phyloP scores from a whole-genome alignment of 352 stramenopile species.

The Phytophthora syringae region DNA sequence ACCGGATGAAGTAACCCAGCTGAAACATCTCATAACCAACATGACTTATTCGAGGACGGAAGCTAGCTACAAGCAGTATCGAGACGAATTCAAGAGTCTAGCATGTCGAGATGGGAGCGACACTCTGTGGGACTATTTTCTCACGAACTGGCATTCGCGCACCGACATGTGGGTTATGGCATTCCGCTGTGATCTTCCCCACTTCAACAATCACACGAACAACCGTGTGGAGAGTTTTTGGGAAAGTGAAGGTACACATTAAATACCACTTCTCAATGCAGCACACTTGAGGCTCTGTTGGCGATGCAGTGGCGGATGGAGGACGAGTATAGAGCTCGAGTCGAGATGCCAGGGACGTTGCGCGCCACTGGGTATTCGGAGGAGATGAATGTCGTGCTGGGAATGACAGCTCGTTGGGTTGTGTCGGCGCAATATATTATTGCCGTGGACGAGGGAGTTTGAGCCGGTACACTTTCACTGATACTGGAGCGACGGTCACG shows the following conservation, averaged over 20 bases:
- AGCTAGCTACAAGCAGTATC: neutral
- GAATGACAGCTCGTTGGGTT: neutral
- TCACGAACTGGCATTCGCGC: conserved; percentile 9
- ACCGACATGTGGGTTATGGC: conserved; percentile 16
- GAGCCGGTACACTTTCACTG: neutral
- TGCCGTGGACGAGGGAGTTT: neutral
- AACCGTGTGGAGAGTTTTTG: conserved; percentile 14
- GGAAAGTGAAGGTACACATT: conserved; percentile 1
- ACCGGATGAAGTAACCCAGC: conserved; percentile 3
- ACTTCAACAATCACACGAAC: conserved; percentile 15
- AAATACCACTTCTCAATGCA: neutral
- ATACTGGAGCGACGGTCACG: neutral
- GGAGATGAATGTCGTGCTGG: neutral
- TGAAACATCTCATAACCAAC: conserved; percentile 15
- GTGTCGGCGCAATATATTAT: neutral
- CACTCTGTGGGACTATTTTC: neutral
- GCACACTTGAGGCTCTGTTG: neutral
- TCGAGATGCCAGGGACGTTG: neutral
- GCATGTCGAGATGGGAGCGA: neutral
- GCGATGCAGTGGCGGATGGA: neutral
- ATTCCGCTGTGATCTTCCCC: conserved; percentile 3
- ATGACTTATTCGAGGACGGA: conserved; percentile 6
- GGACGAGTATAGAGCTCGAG: neutral
- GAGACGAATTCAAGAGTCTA: conserved; percentile 8
- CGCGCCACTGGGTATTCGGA: neutral